Evolutionary conservation across 2,329 filamentous ascomycete genomes (phyloP), one percentile per base, ranked within the genome.

Genomic region (Calonectria crousiana): DNA sequence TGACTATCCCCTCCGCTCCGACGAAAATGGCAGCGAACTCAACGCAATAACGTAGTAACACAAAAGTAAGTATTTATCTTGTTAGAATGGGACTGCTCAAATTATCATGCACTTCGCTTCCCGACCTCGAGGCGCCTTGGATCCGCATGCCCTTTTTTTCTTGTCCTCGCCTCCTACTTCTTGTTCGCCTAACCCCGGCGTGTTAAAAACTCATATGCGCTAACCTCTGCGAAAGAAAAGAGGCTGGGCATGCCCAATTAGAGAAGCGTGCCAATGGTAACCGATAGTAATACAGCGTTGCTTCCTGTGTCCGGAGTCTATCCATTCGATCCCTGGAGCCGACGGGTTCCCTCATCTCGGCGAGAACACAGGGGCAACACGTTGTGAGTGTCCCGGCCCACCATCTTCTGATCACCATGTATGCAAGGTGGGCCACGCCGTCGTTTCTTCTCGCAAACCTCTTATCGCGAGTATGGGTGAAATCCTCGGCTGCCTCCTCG

Each of bases 401-500:
- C 47, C 49, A 51, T 34, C 60, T 30, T 41, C 49, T 62, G 36
- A 38, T 26, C 65, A 58, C 51, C 20, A 14, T 30, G n/a, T 38
- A 62, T 34, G 49, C 66, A 44, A 69, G 44, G 23, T 68, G 32
- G 47, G 28, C 47, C 28, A 34, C n/a, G 38, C 58, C 44, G 44
- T 36, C 28, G 49, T 49, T 41, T 56, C 38, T 65, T 32, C 26
- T 23, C n/a, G 38, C 30, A 49, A 32, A 26, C 20, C 38, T 49
- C 44, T 78, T 78, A 85, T 71, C 85, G 82, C 23, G 86, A 84
- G 85, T 98, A 98, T 38, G 95, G 95, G 83, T 97, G 95, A 85
- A 91, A 98, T 4, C 94, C 95, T 34, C 95, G 88, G 84, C 89
- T 90, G 30, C 92, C 91, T 74, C 95, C 94, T 75, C 95, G 89